Evolutionary conservation across 2,329 filamentous ascomycete genomes (phyloP).

Genomic region (Metarhizium guizhouense): DNA sequence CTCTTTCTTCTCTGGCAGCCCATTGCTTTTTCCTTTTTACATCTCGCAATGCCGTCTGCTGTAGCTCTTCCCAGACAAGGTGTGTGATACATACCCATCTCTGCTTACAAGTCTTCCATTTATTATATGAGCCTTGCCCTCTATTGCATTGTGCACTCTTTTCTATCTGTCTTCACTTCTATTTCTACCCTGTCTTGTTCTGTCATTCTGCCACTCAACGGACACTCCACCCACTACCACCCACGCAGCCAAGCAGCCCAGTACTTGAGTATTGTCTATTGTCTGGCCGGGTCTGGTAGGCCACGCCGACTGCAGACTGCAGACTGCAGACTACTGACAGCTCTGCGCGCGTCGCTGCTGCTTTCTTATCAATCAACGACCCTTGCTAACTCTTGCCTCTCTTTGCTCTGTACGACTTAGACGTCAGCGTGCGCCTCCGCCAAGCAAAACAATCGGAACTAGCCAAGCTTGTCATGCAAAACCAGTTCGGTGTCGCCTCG

Average conservation of each 20-base stretch:
- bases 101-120: neutral
- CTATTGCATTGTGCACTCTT: neutral
- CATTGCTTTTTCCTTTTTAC: conserved; percentile 2
- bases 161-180: neutral
- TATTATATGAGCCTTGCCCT: neutral
- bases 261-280: too few species aligned
- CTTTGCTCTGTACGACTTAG: conserved; percentile 12
- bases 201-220: too few species aligned
- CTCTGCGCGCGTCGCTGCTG: neutral
- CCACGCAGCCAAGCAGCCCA: too few species aligned
- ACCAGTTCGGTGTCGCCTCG: conserved; percentile 25
- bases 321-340: neutral
- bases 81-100: conserved; percentile 8
- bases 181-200: too few species aligned
- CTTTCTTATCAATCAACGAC: neutral
- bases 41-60: conserved; percentile 14
- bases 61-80: conserved; percentile 13
- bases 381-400: conserved; percentile 7
- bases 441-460: conserved; percentile 32
- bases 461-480: conserved; percentile 38
- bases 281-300: too few species aligned
- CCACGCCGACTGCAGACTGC: neutral
- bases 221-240: too few species aligned
- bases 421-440: conserved; percentile 18
- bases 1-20: neutral